phyloP scores from a whole-genome alignment of 805 yeast species.

The Pichia heedii region DNA sequence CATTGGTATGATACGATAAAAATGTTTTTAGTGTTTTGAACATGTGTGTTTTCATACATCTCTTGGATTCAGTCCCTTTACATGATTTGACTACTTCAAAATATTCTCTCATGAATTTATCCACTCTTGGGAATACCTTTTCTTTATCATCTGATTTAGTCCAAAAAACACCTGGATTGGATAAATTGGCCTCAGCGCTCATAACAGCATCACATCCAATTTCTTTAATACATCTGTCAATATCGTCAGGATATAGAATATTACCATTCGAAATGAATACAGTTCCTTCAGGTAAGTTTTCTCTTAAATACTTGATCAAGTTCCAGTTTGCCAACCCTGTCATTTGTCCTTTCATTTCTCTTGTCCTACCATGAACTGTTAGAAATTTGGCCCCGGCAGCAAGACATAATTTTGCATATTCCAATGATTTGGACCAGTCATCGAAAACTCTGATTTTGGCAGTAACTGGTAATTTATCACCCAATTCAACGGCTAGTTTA shows the following conservation, averaged over 20 bases:
- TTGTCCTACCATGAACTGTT: constrained; percentile 89
- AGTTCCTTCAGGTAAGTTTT: constrained; percentile 66
- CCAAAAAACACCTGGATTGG: constrained; percentile 89
- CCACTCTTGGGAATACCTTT: constrained; percentile 80
- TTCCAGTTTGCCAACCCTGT: constrained; percentile 97
- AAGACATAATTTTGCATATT: constrained; percentile 81
- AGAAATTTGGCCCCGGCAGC: constrained; percentile 93
- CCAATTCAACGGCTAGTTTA: constrained; percentile 63
- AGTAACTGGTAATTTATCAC: constrained; percentile 66
- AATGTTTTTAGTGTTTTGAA: constrained; percentile 83
- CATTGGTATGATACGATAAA: constrained; percentile 63
- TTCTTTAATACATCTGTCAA: constrained; percentile 54
- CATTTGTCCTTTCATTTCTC: constrained; percentile 96
- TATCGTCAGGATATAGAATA: constrained; percentile 80
- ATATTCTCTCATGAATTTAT: constrained; percentile 73
- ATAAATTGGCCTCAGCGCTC: constrained; percentile 94
- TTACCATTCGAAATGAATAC: constrained; percentile 95
- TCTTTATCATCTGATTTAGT: constrained; percentile 41
- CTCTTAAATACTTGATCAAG: constrained; percentile 61
- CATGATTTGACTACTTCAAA: constrained; percentile 65
- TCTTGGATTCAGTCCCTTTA: constrained; percentile 63
- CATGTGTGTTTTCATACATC: constrained; percentile 86
- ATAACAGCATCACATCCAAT: constrained; percentile 83
- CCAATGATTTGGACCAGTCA: constrained; percentile 71
- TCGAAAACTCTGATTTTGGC: constrained; percentile 91